A percentile compares a stretch with the other conserved stretches of the same genome.
Evolutionary conservation across 257 asterid genomes (phyloP).

Genomic region (Solanum medicagineum): DNA sequence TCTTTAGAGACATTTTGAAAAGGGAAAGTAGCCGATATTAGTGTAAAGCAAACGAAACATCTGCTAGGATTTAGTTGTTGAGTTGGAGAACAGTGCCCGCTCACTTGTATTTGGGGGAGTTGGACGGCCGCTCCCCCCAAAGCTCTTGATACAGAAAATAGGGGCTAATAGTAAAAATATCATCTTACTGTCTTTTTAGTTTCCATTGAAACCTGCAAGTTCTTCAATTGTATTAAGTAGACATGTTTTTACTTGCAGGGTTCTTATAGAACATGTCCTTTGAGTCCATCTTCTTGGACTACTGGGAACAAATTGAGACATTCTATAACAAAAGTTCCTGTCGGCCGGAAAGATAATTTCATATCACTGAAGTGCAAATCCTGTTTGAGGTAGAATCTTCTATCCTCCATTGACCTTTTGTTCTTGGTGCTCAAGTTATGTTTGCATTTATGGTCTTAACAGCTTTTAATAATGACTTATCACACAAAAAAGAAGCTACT

Average conservation of each 20-base stretch:
- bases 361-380: conserved; percentile 14
- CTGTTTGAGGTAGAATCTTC: conserved; percentile 4
- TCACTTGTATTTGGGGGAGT: no score
- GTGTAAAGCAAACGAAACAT: background rate
- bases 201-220: background rate
- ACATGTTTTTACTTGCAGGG: conserved; percentile 4
- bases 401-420: background rate
- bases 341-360: background rate
- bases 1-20: background rate
- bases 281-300: conserved; percentile 6
- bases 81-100: background rate
- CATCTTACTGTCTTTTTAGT: background rate
- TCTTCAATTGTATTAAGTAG: background rate
- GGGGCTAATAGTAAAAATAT: background rate
- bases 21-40: background rate
- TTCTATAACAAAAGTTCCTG: background rate
- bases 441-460: background rate
- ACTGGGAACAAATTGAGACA: conserved; percentile 6
- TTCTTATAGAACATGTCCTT: conserved; percentile 8
- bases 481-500: background rate
- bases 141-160: background rate
- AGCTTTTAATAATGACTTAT: background rate
- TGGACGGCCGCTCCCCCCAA: background rate
- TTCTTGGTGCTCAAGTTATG: background rate
- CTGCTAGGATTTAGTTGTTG: background rate